phyloP scores from a whole-genome alignment of 805 yeast species.

The Candida railenensis region DNA sequence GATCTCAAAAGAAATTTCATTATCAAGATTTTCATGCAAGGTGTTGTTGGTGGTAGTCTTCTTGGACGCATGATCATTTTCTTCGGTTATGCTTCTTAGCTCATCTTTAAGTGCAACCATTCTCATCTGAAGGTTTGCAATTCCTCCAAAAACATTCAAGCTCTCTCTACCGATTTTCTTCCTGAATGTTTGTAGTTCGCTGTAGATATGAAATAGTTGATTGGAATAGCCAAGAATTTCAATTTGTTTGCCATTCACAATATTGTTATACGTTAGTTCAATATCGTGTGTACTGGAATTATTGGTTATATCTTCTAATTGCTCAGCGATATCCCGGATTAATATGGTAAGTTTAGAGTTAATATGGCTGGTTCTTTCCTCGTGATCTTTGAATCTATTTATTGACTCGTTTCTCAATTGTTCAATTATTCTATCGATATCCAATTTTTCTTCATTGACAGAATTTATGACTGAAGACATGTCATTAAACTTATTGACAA shows the following conservation, averaged over 20 bases:
- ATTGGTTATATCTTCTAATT: constrained; percentile 15
- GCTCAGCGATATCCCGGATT: constrained; percentile 14
- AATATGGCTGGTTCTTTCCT: constrained; percentile 2
- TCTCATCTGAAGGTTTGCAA: constrained; percentile 38
- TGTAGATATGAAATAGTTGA: constrained; percentile 33
- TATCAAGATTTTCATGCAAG: background rate
- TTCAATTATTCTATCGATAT: constrained; percentile 43
- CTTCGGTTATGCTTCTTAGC: constrained; percentile 21
- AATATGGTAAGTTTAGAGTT: constrained; percentile 8
- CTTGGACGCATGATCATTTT: background rate
- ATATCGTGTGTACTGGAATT: constrained; percentile 7
- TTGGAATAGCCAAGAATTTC: constrained; percentile 1
- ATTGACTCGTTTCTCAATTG: constrained; percentile 37
- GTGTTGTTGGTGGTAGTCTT: background rate
- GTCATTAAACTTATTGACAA: constrained; percentile 27
- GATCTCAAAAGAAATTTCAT: constrained; percentile 15
- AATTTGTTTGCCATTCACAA: constrained; percentile 18
- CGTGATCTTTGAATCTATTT: constrained; percentile 20
- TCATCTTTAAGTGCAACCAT: constrained; percentile 33
- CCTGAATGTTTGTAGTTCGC: constrained; percentile 32
- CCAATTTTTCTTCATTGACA: constrained; percentile 35
- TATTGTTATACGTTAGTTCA: constrained; percentile 26
- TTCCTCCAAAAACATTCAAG: constrained; percentile 24
- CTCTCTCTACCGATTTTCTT: constrained; percentile 19
- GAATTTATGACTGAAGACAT: constrained; percentile 33